These are phyloP conservation scores for Colletotrichum sidae DNA, from an alignment of 2,329 filamentous ascomycete species.

Conservation along the genomic window DNA sequence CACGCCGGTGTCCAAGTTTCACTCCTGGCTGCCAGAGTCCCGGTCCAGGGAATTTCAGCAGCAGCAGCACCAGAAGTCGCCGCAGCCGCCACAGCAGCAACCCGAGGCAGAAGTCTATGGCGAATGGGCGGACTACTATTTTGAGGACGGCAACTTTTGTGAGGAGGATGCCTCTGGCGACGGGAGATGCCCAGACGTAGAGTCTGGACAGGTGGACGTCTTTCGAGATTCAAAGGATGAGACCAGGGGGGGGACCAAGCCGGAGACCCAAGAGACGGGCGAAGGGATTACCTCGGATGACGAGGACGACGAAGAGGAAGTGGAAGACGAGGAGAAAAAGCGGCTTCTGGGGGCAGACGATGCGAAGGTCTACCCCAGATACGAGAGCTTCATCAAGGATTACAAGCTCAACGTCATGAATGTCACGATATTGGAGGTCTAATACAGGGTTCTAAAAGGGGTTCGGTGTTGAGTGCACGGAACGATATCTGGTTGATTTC, in stretches of 20 bases:
- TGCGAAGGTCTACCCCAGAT: slow-evolving; percentile 23
- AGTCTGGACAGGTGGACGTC: not conserved
- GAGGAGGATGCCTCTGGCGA: slow-evolving; percentile 3
- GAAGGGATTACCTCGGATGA: not conserved
- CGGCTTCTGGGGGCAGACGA: slow-evolving; percentile 4
- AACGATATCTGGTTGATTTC: not conserved
- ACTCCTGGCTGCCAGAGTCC: slow-evolving; percentile 26
- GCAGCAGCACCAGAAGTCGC: not conserved
- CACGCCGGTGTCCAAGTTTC: slow-evolving; percentile 15
- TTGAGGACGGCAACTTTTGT: slow-evolving; percentile 37
- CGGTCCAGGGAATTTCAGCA: not conserved
- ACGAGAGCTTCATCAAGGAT: slow-evolving; percentile 36
- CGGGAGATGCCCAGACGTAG: not conserved
- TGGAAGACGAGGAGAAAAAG: slow-evolving; percentile 11
- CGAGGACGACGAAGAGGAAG: slow-evolving; percentile 5
- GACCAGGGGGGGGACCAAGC: too few species aligned
- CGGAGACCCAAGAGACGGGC: too few species aligned
- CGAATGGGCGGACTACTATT: slow-evolving; percentile 40
- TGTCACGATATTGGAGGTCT: slow-evolving; percentile 26
- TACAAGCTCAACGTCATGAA: slow-evolving; percentile 32
- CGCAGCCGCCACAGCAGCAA: not conserved
- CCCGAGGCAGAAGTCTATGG: slow-evolving; percentile 35
- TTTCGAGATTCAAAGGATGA: too few species aligned
- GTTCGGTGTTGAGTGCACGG: not conserved
- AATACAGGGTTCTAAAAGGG: not conserved